phyloP scores from a whole-genome alignment of 2,329 filamentous ascomycete species.

The Talaromyces sp. region DNA sequence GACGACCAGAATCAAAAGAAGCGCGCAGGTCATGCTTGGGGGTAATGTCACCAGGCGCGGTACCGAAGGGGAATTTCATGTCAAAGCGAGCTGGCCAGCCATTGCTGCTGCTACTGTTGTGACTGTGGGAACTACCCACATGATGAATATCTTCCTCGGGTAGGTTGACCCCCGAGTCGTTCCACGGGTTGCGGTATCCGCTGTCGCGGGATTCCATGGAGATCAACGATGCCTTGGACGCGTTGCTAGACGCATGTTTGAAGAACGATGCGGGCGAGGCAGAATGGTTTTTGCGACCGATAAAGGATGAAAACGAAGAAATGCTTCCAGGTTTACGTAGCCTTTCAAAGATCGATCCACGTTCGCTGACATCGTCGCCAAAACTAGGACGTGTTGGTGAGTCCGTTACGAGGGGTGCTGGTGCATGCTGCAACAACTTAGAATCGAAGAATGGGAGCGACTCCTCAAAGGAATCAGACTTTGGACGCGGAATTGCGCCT shows the following conservation, averaged over 20 bases:
- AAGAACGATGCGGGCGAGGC: constrained; percentile 84
- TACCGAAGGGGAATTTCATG: constrained; percentile 62
- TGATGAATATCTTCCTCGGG: constrained; percentile 69
- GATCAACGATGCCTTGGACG: constrained; percentile 90
- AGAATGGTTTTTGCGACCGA: constrained; percentile 91
- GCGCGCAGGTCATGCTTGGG: constrained; percentile 77
- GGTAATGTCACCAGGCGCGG: constrained; percentile 68
- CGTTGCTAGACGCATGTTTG: constrained; percentile 82
- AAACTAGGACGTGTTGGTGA: constrained; percentile 84
- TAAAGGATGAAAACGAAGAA: constrained; percentile 90
- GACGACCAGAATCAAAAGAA: constrained; percentile 85
- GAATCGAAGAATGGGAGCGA: constrained; percentile 95
- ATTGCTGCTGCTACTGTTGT: constrained; percentile 58
- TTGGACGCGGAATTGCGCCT: constrained; percentile 93
- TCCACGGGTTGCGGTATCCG: constrained; percentile 95
- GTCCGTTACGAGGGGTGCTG: constrained; percentile 72
- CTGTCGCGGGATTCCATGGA: constrained; percentile 94
- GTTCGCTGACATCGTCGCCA: constrained; percentile 72
- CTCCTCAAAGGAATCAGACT: constrained; percentile 97
- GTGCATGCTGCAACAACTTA: constrained; percentile 89
- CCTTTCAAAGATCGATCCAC: constrained; percentile 80
- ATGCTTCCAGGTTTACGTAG: constrained; percentile 93
- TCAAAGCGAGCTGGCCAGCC: constrained; percentile 51
- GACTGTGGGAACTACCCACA: constrained; percentile 52
- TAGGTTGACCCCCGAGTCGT: constrained; percentile 93